Base-by-base conservation (phyloP, 2,329 filamentous ascomycete genomes). In the Fusarium robinianum region DNA sequence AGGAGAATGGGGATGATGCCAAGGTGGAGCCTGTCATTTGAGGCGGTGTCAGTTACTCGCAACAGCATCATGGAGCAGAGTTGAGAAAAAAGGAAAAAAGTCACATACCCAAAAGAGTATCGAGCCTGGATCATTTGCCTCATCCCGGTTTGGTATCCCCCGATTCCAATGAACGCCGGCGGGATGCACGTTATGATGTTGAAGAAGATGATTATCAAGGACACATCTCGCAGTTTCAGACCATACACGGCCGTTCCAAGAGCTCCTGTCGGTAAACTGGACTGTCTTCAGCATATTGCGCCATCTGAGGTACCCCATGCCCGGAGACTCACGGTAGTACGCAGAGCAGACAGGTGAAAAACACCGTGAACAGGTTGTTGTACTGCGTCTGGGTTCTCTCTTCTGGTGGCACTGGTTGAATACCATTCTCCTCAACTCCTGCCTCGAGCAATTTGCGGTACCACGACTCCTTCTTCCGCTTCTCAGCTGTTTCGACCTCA, bases 121-220 rank as follows among this genome's bases (percentile, higher is more conserved):
- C 80, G 71, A n/a, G 80, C 78, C 53, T 81, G 78, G 5, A 83
- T 73, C 59, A 82, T 74, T 60, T 83, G 79, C 12, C 80, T 70
- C 68, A 83, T 71, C 10, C 79, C 80, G 3, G 79, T 83, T 44
- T 73, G 71, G 11, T 77, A 75, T 1, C 79, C 79, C 8, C 75
- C 72, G 2, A 78, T 75, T 4, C 75, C 75, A 55, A 83, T 69
- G 52, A 77, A 80, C 0, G 79, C 79, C 2, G 79, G 75, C 1
- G 78, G 76, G 5, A 78, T 62, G 7, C 72, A 74, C n/a, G 74
- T 78, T 11, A 81, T 49, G 15, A 81, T 55, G 9, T 70, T 72
- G 62, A 84, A 83, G 67, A 83, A 82, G 14, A 84, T 54, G 40
- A 84, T 83, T 25, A 80, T 70, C 17, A 83, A 66, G 2, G 78